These are phyloP conservation scores for Wolfiporia cocos DNA, from an alignment of 1,284 basidiomycete species.

Conservation along the genomic window DNA sequence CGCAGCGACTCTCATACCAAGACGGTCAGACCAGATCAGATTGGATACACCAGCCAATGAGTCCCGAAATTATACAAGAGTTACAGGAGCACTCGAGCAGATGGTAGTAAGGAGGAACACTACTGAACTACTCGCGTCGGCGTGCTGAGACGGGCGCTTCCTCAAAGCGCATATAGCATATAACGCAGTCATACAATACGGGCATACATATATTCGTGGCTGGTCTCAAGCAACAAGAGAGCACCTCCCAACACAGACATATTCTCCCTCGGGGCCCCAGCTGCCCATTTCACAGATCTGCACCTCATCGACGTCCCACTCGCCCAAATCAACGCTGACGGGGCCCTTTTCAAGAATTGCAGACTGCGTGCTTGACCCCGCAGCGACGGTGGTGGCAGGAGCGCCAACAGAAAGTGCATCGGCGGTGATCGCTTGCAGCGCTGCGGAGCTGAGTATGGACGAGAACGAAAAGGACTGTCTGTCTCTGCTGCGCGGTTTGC, in stretches of 20 bases:
- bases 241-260: constrained; percentile 30
- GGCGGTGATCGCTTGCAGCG: constrained; percentile 16
- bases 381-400: too few species aligned
- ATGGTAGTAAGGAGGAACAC: not conserved
- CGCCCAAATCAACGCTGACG: constrained; percentile 36
- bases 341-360: constrained; percentile 9
- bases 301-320: constrained; percentile 41
- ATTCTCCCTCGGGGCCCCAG: constrained; percentile 46
- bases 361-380: not conserved
- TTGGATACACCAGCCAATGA: too few species aligned
- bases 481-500: constrained; percentile 29
- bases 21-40: too few species aligned
- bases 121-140: not conserved
- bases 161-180: not conserved
- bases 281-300: constrained; percentile 62
- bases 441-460: constrained; percentile 32
- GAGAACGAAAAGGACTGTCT: constrained; percentile 42
- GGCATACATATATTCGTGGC: not conserved
- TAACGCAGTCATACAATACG: not conserved
- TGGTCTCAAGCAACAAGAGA: constrained; percentile 1
- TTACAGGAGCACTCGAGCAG: too few species aligned
- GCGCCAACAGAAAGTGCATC: too few species aligned
- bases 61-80: too few species aligned
- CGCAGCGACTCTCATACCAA: too few species aligned
- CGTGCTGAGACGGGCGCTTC: not conserved